phyloP scores from a whole-genome alignment of 495 filamentous ascomycete species.

The Sabuloglossum arenarium region DNA sequence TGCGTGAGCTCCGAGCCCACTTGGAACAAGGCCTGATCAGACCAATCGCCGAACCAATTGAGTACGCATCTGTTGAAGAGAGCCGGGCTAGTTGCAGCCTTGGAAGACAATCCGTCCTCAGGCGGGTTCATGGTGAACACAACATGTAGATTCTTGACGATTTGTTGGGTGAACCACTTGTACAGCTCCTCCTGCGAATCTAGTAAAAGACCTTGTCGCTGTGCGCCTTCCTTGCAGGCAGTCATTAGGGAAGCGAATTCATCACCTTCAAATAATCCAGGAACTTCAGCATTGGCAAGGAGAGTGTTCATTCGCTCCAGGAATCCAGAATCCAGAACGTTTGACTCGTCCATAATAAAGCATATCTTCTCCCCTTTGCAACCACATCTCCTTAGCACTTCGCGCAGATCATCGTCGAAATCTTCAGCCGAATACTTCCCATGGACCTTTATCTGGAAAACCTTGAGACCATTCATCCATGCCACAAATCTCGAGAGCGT shows the following conservation, averaged over 20 bases:
- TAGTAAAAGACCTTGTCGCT: conserved; percentile 80
- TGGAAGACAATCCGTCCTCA: conserved; percentile 80
- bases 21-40: conserved; percentile 95
- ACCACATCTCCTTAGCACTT: conserved; percentile 78
- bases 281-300: conserved; percentile 93
- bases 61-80: conserved; percentile 98
- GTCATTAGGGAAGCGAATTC: conserved; percentile 95
- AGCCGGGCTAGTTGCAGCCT: conserved; percentile 90
- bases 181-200: conserved; percentile 97
- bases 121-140: conserved; percentile 99
- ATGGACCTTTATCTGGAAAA: conserved; percentile 99
- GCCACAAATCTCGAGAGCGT: conserved; percentile 94
- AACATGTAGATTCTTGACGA: conserved; percentile 95
- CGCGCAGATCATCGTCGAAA: conserved; percentile 92
- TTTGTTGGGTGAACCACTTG: conserved; percentile 99
- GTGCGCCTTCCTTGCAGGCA: conserved; percentile 91
- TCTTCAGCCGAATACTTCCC: conserved; percentile 96
- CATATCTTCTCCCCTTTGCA: conserved; percentile 99
- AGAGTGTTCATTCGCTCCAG: conserved; percentile 97
- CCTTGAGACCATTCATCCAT: conserved; percentile 99
- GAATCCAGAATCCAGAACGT: conserved; percentile 96
- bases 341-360: conserved; percentile 99
- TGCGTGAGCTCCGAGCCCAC: conserved; percentile 91
- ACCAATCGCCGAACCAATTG: conserved; percentile 99
- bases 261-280: conserved; percentile 93